Base-by-base conservation (phyloP, 106 monocot genomes). In the Triglochin maritima region DNA sequence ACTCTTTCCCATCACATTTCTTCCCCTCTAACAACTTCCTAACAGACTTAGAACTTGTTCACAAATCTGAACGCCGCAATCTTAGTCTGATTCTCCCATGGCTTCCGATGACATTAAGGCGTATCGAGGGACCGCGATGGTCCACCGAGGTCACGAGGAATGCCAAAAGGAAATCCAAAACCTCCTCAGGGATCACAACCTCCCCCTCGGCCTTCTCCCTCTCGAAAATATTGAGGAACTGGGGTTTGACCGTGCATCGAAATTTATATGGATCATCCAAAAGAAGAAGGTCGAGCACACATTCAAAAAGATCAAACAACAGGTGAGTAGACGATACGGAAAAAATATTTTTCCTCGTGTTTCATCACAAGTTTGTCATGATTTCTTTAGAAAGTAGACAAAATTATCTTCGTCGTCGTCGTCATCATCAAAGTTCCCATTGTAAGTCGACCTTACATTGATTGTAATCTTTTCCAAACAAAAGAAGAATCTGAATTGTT, bases 271-370 rank as follows among this genome's bases (percentile, higher is more conserved):
- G 70, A 9, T 50, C 16, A 70, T 4, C 9, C 73, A 74, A 65
- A 74, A 47, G 65, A 74, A 65, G 73, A 74, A 66, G 47, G 53
- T 17, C 46, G 65, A 74, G 57, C 73, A 74, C 65, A 65, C 44
- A 11, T 74, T 65, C 65, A 74, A 74, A 51, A 43, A 14, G 15
- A 74, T 74, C 44, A 63, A 63, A 14, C 62, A 63, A 13, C 62
- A 63, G 46, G 62, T 29, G 29, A 29, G 29, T 29, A 29, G 29
- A 29, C 29, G 29, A 29, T 29, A 29, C 29, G 29, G 29, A 29
- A 29, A 29, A 29, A 29, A 29, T 29, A 29, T 29, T 29, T 29
- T 29, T 29, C 29, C 29, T 29, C 0, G 29, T 29, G 29, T 29
- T 29, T 29, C 29, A 29, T 29, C 29, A 29, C 29, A 29, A 29